phyloP scores from a whole-genome alignment of 345 rosid genomes.

The Aquilaria yunnanensis region DNA sequence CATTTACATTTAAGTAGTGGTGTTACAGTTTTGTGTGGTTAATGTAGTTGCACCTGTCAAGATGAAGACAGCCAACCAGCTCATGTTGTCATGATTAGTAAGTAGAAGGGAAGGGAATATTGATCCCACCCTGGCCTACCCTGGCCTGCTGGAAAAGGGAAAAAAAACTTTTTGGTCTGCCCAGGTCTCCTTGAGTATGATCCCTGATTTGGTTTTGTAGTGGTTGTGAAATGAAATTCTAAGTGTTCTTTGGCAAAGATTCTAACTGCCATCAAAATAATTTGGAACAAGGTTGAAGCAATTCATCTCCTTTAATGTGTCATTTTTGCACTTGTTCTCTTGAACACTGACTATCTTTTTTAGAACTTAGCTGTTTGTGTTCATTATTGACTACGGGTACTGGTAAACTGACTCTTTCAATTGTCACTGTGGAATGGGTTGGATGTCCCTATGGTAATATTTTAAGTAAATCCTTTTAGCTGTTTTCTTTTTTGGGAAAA shows the following conservation, averaged over 20 bases:
- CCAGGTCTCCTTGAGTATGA: background rate
- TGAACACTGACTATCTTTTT: background rate
- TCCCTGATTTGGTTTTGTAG: too few species aligned
- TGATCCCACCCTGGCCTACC: too few species aligned
- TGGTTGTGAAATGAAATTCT: background rate
- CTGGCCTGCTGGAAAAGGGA: too few species aligned
- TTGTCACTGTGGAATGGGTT: background rate
- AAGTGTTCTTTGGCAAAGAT: background rate
- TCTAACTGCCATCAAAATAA: background rate
- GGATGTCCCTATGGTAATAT: too few species aligned
- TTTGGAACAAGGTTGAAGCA: background rate
- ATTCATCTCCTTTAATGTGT: background rate
- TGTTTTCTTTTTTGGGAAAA: too few species aligned
- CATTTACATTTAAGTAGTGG: background rate
- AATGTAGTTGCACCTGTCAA: background rate
- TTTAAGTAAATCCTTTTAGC: too few species aligned
- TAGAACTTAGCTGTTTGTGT: background rate
- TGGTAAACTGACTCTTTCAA: background rate
- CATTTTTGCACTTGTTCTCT: too few species aligned
- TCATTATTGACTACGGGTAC: background rate
- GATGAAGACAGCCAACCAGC: background rate
- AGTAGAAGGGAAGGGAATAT: background rate
- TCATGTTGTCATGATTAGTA: background rate
- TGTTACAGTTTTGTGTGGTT: conserved; percentile 1
- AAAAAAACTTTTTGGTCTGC: too few species aligned